A percentile compares a stretch with the other conserved stretches of the same genome.
phyloP scores from a whole-genome alignment of 192 early-diverging fungal species.

The Backusella circina region DNA sequence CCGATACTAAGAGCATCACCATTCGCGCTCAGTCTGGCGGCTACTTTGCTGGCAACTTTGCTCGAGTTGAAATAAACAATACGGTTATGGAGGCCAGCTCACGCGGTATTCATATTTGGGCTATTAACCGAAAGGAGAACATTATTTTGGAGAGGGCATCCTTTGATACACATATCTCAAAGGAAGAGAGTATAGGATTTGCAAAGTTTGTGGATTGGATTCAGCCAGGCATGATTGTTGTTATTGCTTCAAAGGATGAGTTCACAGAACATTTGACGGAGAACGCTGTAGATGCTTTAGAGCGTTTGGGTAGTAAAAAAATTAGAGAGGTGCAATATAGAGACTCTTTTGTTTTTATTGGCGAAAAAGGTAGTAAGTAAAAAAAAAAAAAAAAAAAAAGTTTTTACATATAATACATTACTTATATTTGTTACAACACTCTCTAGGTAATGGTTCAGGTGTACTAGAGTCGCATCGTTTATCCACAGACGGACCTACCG shows the following conservation, averaged over 20 bases:
- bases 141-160: slow-evolving; percentile 58
- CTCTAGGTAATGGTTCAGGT: not conserved
- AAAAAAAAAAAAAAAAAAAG: too few relatives aligned
- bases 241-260: slow-evolving; percentile 64
- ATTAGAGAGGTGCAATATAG: slow-evolving; percentile 59
- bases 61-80: slow-evolving; percentile 54
- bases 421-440: too few relatives aligned
- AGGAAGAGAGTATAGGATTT: slow-evolving; percentile 58
- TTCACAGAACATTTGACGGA: slow-evolving; percentile 61
- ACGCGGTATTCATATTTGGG: slow-evolving; percentile 70
- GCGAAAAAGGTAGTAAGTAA: slow-evolving; percentile 65
- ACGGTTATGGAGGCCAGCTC: slow-evolving; percentile 45
- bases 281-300: slow-evolving; percentile 51
- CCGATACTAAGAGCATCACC: slow-evolving; percentile 21
- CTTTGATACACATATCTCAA: slow-evolving; percentile 71
- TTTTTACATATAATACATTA: too few relatives aligned
- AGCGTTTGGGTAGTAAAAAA: slow-evolving; percentile 55
- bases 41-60: slow-evolving; percentile 67
- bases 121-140: slow-evolving; percentile 66
- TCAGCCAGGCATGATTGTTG: slow-evolving; percentile 61
- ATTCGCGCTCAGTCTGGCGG: slow-evolving; percentile 70
- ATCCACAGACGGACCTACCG: slow-evolving; percentile 54
- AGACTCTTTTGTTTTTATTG: slow-evolving; percentile 79
- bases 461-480: slow-evolving; percentile 51
- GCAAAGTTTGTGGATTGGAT: slow-evolving; percentile 61